Base-by-base conservation (phyloP, 2,329 filamentous ascomycete genomes). In the Blastomyces silverae region DNA sequence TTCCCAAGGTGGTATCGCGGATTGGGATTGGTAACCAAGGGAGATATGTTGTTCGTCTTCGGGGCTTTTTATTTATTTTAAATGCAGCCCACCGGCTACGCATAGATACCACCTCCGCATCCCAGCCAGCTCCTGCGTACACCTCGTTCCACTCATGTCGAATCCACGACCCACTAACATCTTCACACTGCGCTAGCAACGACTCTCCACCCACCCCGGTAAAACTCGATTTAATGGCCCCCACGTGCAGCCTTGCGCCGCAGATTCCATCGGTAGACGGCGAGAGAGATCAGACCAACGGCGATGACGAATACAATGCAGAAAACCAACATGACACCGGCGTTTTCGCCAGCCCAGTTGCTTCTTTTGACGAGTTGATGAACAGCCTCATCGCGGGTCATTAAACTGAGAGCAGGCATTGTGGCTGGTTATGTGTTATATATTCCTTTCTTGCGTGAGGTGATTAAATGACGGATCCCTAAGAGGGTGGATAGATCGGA, bases 311-410 rank as follows among this genome's bases (percentile, higher is more conserved):
- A 83, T 73, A 87, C 79, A 69, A 88, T 84, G 74, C 77, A 80
- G 75, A 88, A 85, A 64, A 88, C 85, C 68, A 87, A 77, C 61
- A 88, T 79, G 67, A 87, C 84, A 74, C 85, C 85, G 56, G 82
- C 80, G 71, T 88, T 83, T 42, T 75, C 71, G 66, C 75, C 69
- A 31, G 85, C 84, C 82, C 83, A 88, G 79, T 86, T 84, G 64
- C 73, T 71, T 67, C 80, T 81, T 79, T 82, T 85, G 71, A 77
- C 72, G 67, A 86, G 70, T 62, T 77, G 74, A 58, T 69, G 66
- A 22, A 68, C 42, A 34, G 39, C 50, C 37, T 61, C 65, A 28
- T 66, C 64, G 52, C 67, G 65, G 25, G 61, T 22, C 34, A 66
- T 65, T 31, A 71, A 72, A 72, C 69, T 75, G 63, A 74, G 69